phyloP scores from a whole-genome alignment of 306 rosid species.

The Potentilla sterilis region DNA sequence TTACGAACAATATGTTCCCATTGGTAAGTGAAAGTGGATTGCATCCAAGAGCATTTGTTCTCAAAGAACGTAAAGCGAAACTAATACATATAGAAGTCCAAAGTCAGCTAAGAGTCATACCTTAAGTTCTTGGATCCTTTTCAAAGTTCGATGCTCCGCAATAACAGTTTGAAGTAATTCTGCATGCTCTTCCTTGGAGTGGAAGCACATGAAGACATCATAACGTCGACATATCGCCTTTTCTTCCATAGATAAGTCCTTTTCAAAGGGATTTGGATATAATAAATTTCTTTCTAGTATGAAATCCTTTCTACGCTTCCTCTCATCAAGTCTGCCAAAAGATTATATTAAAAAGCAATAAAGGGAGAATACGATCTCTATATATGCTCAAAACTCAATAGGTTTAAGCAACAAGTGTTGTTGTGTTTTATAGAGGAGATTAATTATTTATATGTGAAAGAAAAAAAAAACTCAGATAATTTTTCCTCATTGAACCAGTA shows the following conservation, averaged over 20 bases:
- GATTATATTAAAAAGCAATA: slow-evolving; percentile 13
- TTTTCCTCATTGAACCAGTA: background rate
- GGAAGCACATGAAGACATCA: slow-evolving; percentile 88
- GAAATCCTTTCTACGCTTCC: slow-evolving; percentile 89
- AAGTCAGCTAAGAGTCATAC: slow-evolving; percentile 42
- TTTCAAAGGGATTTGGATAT: slow-evolving; percentile 72
- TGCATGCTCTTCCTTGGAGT: slow-evolving; percentile 77
- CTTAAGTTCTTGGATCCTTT: slow-evolving; percentile 83
- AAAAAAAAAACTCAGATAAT: background rate
- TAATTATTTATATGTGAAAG: background rate
- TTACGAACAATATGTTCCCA: background rate
- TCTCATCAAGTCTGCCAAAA: slow-evolving; percentile 85
- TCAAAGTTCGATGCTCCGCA: slow-evolving; percentile 58
- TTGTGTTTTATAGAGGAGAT: background rate
- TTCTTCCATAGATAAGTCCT: slow-evolving; percentile 76
- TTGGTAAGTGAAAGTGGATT: slow-evolving; percentile 1
- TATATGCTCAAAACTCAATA: background rate
- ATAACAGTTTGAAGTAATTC: slow-evolving; percentile 64
- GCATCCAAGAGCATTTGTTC: slow-evolving; percentile 7
- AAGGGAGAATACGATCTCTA: slow-evolving; percentile 4
- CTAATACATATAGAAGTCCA: background rate
- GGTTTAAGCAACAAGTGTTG: background rate
- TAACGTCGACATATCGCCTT: slow-evolving; percentile 61
- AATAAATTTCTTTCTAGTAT: slow-evolving; percentile 75
- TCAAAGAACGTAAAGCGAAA: background rate